Base-by-base conservation (phyloP, 2,329 filamentous ascomycete genomes). In the Sporothrix luriei region DNA sequence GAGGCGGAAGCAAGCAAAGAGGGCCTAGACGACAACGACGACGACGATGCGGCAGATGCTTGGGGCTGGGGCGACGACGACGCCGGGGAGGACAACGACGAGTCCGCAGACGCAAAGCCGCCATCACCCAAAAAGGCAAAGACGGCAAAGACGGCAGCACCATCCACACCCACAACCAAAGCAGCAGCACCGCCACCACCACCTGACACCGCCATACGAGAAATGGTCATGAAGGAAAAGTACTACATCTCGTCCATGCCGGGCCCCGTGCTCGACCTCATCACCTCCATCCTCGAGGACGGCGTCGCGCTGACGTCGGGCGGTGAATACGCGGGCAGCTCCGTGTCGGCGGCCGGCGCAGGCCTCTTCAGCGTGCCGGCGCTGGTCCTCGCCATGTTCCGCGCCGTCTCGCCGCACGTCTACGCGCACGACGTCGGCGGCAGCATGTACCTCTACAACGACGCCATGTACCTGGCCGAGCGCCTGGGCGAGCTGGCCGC, bases 161-260 rank as follows among this genome's bases (percentile, higher is more conserved):
- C 61, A 46, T 16, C 33, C 40, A 43, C 40, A 43, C 1, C 40
- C 2, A 43, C 11, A 43, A 16, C 40, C 13, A 43, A 33, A 33
- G 33, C 62, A 54, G 5, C 21, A 40, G 16, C n/a, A 26, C 1
- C 38, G n/a, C 19, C 19, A 21, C 7, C 43, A 29, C 4, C 38
- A 33, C 33, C 46, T 33, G 48, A 49, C 16, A 13, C 51, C 4
- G 33, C 40, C 54, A 66, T 49, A 73, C 84, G 88, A 69, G 91
- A 95, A 76, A 81, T 98, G 71, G 91, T 91, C 0, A 80, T 98
- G 57, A 91, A 85, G 72, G 95, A 99, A 79, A 91, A 86, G 1
- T 99, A 97, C 78, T 91, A 89, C 70, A 91, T 97, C 66, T 97
- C 94, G 0, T 91, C 91, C 2, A 90, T 97, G 78, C 94, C 95